Evolutionary conservation across 768 basidiomycete genomes (phyloP).

Genomic region (Trametes cubensis): DNA sequence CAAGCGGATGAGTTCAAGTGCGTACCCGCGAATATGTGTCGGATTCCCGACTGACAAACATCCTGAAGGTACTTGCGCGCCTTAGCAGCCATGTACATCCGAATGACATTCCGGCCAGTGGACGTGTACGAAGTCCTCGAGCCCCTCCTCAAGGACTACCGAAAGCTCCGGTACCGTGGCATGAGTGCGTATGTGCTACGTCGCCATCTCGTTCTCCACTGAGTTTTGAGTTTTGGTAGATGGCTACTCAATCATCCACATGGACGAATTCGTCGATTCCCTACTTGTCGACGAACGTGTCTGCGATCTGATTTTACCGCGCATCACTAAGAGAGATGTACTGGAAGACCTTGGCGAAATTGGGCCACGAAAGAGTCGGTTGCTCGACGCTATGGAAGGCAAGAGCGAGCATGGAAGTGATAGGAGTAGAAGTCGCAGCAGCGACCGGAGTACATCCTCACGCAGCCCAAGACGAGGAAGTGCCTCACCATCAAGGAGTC

Average conservation of each 20-base stretch:
- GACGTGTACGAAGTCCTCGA: constrained; percentile 95
- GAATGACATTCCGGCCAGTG: constrained; percentile 88
- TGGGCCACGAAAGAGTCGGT: constrained; percentile 77
- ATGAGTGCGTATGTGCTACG: constrained; percentile 59
- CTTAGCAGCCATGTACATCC: constrained; percentile 89
- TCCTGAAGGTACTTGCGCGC: constrained; percentile 84
- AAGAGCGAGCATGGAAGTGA: constrained; percentile 55
- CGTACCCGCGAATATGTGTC: constrained; percentile 36
- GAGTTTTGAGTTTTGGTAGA: constrained; percentile 49
- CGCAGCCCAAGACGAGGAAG: constrained; percentile 6
- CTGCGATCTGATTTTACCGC: constrained; percentile 94
- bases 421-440: constrained; percentile 40
- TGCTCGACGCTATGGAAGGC: constrained; percentile 88
- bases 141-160: constrained; percentile 90
- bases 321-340: constrained; percentile 80
- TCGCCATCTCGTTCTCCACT: not conserved
- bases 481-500: constrained; percentile 16
- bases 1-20: constrained; percentile 98
- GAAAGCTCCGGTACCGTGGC: constrained; percentile 81
- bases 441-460: constrained; percentile 32
- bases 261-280: constrained; percentile 90
- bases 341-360: constrained; percentile 93
- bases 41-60: not conserved
- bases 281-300: constrained; percentile 88
- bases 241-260: constrained; percentile 82